Evolutionary conservation across 495 filamentous ascomycete species (phyloP), one percentile per base, ranked within the genome.

Genomic region (Talaromyces trachyspermus): DNA sequence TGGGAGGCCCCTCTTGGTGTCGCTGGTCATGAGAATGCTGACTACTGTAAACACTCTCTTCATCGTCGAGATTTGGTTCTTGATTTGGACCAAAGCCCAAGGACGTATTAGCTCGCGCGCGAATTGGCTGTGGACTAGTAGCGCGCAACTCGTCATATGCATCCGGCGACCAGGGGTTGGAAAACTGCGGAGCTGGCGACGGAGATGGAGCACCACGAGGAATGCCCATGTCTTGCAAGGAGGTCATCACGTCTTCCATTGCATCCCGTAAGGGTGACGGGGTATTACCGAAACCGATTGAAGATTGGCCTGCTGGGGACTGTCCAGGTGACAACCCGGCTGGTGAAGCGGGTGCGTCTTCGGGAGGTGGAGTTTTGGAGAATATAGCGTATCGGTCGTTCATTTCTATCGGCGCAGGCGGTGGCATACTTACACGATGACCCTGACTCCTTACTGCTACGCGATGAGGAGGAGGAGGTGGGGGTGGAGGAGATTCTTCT

Each of bases 221-320:
- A 53, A 85, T 72, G 14, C 81, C 84, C 81, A 99, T 88, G 52
- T 88, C 88, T 60, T 97, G 79, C 43, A 99, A 66, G 25, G 92
- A 95, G 49, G 89, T 89, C 81, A 97, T 97, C 10, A 99, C 89
- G 68, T 94, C 92, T 58, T 96, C 90, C 91, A 97, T 97, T 0
- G 92, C 92, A 61, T 89, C 85, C 40, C 91, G 72, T 2, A 99
- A 63, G 0, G 92, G 94, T 9, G 92, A 95, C 4, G 92, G 92
- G 0, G 92, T 98, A 52, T 88, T 75, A 2, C 84, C 84, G 35
- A 75, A 72, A 1, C 61, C 67, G 32, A 70, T 75, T 12, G 85
- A 43, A 4, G 48, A 42, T 3, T 46, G 44, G 7, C 44, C 44
- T 8, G 17, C 44, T 23, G 44, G 44, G 18, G 44, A 46, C 2